phyloP scores from a whole-genome alignment of 306 rosid species.

The barrel medic (Medicago truncatula) region MtrunA17r5.0-ANR NC_053045.1:49925001-49925500 shows the following conservation, averaged over 20 bases:
- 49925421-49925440: neutral
- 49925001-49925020: neutral
- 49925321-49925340: neutral
- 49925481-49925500: neutral
- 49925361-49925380: neutral
- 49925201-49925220: neutral
- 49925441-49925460: neutral
- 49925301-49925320: neutral
- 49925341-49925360: neutral
- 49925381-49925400: neutral
- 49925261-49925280: neutral
- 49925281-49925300: neutral
- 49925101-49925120: neutral
- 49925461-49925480: neutral
- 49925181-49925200: neutral
- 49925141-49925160: neutral
- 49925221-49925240: neutral
- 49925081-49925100: slow-evolving; percentile 13
- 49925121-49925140: slow-evolving; percentile 27
- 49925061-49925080: slow-evolving; percentile 22
- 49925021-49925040: slow-evolving; percentile 17
- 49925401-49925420: neutral
- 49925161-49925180: slow-evolving; percentile 15
- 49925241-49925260: slow-evolving; percentile 19
- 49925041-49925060: slow-evolving; percentile 12